Evolutionary conservation across 306 rosid species (phyloP).

Genomic region (Citrullus mucosospermus): DNA sequence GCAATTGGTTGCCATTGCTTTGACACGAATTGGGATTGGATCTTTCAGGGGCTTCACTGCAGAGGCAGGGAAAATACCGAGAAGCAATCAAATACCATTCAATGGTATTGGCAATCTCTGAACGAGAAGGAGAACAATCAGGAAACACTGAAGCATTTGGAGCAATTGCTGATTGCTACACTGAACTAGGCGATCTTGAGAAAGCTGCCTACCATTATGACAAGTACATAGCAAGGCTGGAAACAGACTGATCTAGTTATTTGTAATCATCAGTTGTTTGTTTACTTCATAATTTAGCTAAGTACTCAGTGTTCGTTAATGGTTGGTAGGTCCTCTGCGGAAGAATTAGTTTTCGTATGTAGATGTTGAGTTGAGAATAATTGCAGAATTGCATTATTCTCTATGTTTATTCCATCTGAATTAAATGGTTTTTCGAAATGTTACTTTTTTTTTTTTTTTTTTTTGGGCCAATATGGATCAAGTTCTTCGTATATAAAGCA

Average conservation of each 20-base stretch:
- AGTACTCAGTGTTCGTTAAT: not conserved
- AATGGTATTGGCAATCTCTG: slow-evolving; percentile 66
- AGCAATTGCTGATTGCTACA: slow-evolving; percentile 94
- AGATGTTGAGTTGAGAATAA: slow-evolving; percentile 1
- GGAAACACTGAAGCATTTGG: slow-evolving; percentile 93
- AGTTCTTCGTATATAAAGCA: not conserved
- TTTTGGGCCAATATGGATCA: not conserved
- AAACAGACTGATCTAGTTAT: slow-evolving; percentile 35
- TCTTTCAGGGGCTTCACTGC: slow-evolving; percentile 75
- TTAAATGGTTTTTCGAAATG: not conserved
- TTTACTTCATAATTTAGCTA: not conserved
- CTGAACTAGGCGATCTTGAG: slow-evolving; percentile 96
- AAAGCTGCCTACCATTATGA: slow-evolving; percentile 72
- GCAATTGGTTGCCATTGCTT: not conserved
- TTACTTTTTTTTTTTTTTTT: not conserved
- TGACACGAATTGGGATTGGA: not conserved
- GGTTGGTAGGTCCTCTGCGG: slow-evolving; percentile 9
- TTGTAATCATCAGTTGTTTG: not conserved
- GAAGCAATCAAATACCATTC: slow-evolving; percentile 86
- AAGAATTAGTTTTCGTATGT: slow-evolving; percentile 6
- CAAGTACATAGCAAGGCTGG: slow-evolving; percentile 64
- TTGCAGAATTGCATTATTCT: not conserved
- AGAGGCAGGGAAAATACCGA: slow-evolving; percentile 73
- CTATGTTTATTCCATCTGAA: not conserved
- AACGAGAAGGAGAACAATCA: slow-evolving; percentile 75